Evolutionary conservation across 2,329 filamentous ascomycete species (phyloP), one percentile per base, ranked within the genome.

Genomic region (Apiospora malaysiana): DNA sequence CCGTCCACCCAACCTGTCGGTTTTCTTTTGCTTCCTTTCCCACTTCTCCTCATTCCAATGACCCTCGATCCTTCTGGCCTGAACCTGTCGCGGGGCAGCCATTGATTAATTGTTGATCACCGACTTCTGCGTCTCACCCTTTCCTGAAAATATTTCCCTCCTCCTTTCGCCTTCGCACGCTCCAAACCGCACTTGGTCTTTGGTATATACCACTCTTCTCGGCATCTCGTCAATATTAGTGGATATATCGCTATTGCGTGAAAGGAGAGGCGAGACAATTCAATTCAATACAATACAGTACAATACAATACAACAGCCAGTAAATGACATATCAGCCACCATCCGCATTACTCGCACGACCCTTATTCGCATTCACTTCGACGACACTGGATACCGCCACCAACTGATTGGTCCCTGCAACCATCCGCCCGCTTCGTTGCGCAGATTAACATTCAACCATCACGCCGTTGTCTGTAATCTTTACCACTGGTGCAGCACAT

Each of bases 1-100:
- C 56, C 56, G 56, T 63, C 56, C 56, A 63, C 56, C 56, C 56
- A 63, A 63, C 56, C 56, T 63, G 56, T 63, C 56, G 56, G 56
- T 63, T 40, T 63, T 63, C 56, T 40, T 40, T 63, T 23, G 32
- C 27, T 63, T 63, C 56, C 56, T 63, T 63, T 63, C 56, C 56
- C 56, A 63, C 56, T 63, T 63, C 56, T 63, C 56, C 56, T 63
- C 56, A 40, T 63, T 40, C 32, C 56, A 59, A 63, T 40, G 56
- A 63, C 56, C 56, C 21, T 63, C 56, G 56, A 40, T 40, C 56
- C 14, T 32, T 63, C 27, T n/a, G 56, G 56, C 56, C 56, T 63
- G 56, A 32, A 32, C 27, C 21, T 32, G 56, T 63, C 56, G 56
- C 56, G 56, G 56, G 56, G 56, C 56, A 40, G 56, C 10, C 10